Base-by-base conservation (phyloP, 805 yeast species). In the Yamadazyma sp. region DNA sequence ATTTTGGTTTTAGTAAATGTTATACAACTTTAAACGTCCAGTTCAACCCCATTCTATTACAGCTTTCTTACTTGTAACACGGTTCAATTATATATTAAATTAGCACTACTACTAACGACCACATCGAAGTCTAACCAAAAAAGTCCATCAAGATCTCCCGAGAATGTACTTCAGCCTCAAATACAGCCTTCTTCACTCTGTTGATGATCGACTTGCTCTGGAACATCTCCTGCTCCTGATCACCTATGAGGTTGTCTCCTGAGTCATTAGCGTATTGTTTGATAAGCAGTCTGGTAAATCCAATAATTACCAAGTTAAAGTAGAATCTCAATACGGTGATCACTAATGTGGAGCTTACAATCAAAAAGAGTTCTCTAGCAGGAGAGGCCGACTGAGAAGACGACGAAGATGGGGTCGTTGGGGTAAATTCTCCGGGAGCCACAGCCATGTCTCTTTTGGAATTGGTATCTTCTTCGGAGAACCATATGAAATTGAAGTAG, bases 401-500 rank as follows among this genome's bases (percentile, higher is more conserved):
- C 9, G 32, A 17, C 13, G 18, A 13, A 5, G 32, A 32, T 15
- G 30, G 10, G 3, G 37, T 11, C 25, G 28, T 15, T 12, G 21
- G 20, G 3, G 22, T 20, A 14, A 23, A 37, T n/a, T 21, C 35
- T 22, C 35, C 35, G 14, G 41, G 38, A 3, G 25, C 21, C 9
- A 35, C 39, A 14, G 28, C 37, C 22, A 34, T 15, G 6, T 37
- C 48, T 30, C 43, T 27, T 23, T 19, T 35, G 15, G 35, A 24
- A 12, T 34, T 44, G 17, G 55, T 59, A 35, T 71, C 79, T 41
- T 73, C 77, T 3, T 55, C 49, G 41, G 65, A 58, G 53, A 88
- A 84, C 96, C 97, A 91, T 43, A 78, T 73, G 37, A 74, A 72
- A 5, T 82, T 73, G 55, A 91, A 90, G 60, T 80, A 84, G 4